These are phyloP conservation scores for Phytophthora pisi DNA, from an alignment of 352 stramenopile genomes.

Conservation along the genomic window DNA sequence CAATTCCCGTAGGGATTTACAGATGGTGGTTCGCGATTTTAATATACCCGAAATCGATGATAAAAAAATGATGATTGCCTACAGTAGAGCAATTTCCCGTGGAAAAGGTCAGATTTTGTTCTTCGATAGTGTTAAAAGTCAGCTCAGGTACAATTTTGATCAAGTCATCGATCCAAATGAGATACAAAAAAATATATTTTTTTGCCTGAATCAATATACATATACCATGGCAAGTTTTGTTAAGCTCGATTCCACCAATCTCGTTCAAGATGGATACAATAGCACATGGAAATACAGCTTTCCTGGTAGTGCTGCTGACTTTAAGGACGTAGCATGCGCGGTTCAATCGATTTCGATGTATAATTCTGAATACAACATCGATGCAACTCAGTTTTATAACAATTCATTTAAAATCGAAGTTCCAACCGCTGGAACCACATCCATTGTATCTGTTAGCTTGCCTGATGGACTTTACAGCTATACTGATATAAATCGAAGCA, in stretches of 20 bases:
- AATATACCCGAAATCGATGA: too few species aligned
- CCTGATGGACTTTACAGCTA: conserved; percentile 18
- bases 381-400: conserved; percentile 6
- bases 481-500: conserved; percentile 4
- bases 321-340: background rate
- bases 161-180: too few species aligned
- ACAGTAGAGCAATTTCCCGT: too few species aligned
- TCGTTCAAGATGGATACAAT: too few species aligned
- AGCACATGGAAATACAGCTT: background rate
- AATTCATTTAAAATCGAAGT: conserved; percentile 2
- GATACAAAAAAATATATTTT: too few species aligned
- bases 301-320: background rate
- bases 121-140: too few species aligned
- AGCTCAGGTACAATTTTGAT: too few species aligned
- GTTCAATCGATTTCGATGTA: conserved; percentile 18
- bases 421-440: background rate
- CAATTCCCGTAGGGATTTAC: too few species aligned
- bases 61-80: too few species aligned
- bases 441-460: conserved; percentile 5
- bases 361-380: conserved; percentile 20
- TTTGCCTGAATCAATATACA: conserved; percentile 1
- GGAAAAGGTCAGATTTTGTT: too few species aligned
- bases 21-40: too few species aligned
- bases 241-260: too few species aligned
- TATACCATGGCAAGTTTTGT: conserved; percentile 3